Base-by-base conservation (phyloP, 495 filamentous ascomycete genomes). In the Xylaria longipes region DNA sequence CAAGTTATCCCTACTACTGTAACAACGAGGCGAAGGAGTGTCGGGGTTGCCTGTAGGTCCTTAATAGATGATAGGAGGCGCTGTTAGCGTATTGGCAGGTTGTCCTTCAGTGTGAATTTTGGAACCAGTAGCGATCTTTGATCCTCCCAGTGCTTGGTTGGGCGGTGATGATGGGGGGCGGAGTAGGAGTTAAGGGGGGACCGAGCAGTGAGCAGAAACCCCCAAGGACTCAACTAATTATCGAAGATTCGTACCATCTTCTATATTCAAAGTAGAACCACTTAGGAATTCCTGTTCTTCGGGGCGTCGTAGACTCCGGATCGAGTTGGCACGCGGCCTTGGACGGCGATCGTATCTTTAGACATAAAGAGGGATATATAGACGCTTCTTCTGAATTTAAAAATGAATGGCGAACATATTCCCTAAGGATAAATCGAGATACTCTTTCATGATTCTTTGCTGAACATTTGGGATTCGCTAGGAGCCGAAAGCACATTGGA, bases 401-500 rank as follows among this genome's bases (percentile, higher is more conserved):
- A 62, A 22, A 15, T 6, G 1, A 12, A 17, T 1, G 37, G n/a
- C 7, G 7, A 27, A 43, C 0, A 15, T 14, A 22, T 12, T 22
- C n/a, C 11, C 4, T 37, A n/a, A 33, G 6, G 25, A 37, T 37
- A 9, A 14, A 17, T 5, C n/a, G 20, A 41, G 37, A 0, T n/a
- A 35, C 14, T 15, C 4, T 22, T 0, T 2, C 2, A 27, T 27
- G 14, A 14, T 39, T 15, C 4, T 25, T 43, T 22, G 22, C 4
- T 31, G 8, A 5, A 46, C 9, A 8, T 65, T 46, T 35, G 41
- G 3, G 25, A 33, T 41, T 65, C 14, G 20, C 9, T 33, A 17
- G 20, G 52, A 68, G 41, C 5, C 65, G 12, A 50, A 33, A 37
- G 52, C 15, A 68, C 22, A 66, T 15, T 50, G 43, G n/a, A 11